Base-by-base conservation (phyloP, 176 grass and related monocot species). In the Cenchrus purpureus region DNA sequence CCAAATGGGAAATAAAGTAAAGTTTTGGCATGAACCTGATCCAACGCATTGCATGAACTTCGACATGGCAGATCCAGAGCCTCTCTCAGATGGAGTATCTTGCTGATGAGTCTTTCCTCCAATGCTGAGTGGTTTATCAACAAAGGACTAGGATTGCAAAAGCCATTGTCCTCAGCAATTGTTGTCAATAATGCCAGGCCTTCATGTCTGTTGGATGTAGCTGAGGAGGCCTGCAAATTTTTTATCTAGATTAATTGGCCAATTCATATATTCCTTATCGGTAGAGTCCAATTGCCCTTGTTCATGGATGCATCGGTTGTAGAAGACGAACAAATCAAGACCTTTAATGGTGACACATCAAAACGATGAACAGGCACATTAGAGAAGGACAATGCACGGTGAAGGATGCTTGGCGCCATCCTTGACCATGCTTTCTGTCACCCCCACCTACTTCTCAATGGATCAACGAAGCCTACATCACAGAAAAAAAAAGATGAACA, bases 371-470 rank as follows among this genome's bases (percentile, higher is more conserved):
- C 34, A 0, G 8, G 61, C 20, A 2, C 20, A 3, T 67, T 65
- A 17, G 71, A 84, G 80, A 82, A 82, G 48, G 72, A 84, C 12
- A 31, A 56, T 22, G 48, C 71, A 84, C 45, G 82, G 71, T 75
- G 70, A 65, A 84, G 82, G 29, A 84, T 76, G 49, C 13, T 17
- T 0, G 82, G 59, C 13, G 49, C 32, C 82, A 84, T 84, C 59
- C 59, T 66, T 43, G 29, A 76, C 71, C 71, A 1, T 65, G 61
- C 82, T 74, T 57, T 28, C 17, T 64, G 60, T 53, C 14, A 75
- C 28, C 5, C 46, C 11, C 59, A 63, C 59, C 59, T 53, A 25
- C 46, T 75, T 75, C 53, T 71, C 53, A 83, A 61, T 73, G 43
- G 68, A 82, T 60, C 53, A 61, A 63, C 51, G 55, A 16, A 51